Conservation (phyloP, 2,329 filamentous ascomycete species). For the Penicillium sp. region DNA sequence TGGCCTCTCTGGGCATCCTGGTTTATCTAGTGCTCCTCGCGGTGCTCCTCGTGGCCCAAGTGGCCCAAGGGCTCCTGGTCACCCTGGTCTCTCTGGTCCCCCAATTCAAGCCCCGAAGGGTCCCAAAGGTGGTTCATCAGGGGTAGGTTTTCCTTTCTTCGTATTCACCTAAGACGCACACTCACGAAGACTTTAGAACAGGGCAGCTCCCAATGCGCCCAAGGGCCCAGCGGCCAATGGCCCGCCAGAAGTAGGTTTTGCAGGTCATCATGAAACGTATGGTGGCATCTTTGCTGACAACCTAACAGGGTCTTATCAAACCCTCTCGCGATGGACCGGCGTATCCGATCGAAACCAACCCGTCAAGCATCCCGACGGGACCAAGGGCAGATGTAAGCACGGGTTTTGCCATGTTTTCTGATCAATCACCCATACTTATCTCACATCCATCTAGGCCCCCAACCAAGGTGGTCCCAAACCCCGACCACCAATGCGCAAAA, state of each 20-base stretch:
- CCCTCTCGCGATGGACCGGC: slow-evolving; percentile 41
- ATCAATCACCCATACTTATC: slow-evolving; percentile 10
- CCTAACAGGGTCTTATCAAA: slow-evolving; percentile 39
- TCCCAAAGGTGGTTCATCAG: slow-evolving; percentile 7
- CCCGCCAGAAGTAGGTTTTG: slow-evolving; percentile 16
- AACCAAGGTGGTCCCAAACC: slow-evolving; percentile 17
- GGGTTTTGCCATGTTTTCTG: slow-evolving; percentile 1
- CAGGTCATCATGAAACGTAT: background rate
- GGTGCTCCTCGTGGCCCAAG: background rate
- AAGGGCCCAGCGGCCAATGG: slow-evolving; percentile 19
- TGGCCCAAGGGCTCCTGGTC: background rate
- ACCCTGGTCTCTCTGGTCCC: background rate
- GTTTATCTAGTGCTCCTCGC: background rate
- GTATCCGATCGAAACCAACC: slow-evolving; percentile 26
- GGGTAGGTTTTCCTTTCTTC: slow-evolving; percentile 1
- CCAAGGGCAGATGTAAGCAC: slow-evolving; percentile 24
- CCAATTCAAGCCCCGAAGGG: slow-evolving; percentile 20
- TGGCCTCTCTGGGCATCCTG: background rate
- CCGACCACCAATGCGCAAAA: slow-evolving; percentile 38
- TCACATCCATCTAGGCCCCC: slow-evolving; percentile 19
- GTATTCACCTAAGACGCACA: background rate
- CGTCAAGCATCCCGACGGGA: slow-evolving; percentile 14
- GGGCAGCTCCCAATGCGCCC: slow-evolving; percentile 3
- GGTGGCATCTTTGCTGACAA: slow-evolving; percentile 27
- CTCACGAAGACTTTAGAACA: background rate